phyloP scores from a whole-genome alignment of 345 rosid genomes.

The Excoecaria agallocha region DNA sequence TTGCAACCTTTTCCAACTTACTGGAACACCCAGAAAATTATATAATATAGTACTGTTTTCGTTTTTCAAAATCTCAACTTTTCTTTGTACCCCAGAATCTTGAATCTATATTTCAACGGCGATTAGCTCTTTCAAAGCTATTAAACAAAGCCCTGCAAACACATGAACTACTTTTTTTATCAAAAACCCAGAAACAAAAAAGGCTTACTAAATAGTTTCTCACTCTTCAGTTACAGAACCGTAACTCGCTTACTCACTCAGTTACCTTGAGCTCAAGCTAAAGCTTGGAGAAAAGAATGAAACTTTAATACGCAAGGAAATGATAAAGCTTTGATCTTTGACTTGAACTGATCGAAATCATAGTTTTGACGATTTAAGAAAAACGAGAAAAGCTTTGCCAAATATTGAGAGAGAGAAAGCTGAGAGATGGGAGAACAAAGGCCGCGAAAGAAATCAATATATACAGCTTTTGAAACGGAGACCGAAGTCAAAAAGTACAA shows the following conservation, averaged over 20 bases:
- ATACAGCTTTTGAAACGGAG: not conserved
- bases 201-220: not conserved
- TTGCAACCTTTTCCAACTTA: not conserved
- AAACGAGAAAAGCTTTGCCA: not conserved
- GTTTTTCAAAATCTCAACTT: not conserved
- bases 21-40: not conserved
- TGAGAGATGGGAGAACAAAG: not conserved
- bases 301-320: too few relatives aligned
- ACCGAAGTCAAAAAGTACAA: constrained; percentile 2
- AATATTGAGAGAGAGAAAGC: not conserved
- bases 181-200: not conserved
- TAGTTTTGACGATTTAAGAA: not conserved
- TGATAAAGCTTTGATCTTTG: not conserved
- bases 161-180: not conserved
- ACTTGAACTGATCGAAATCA: not conserved
- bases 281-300: not conserved
- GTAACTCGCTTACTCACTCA: not conserved
- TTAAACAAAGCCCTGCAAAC: not conserved
- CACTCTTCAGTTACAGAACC: too few relatives aligned
- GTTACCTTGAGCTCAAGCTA: not conserved
- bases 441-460: constrained; percentile 15
- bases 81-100: not conserved
- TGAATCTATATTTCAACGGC: not conserved
- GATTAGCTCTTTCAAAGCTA: not conserved
- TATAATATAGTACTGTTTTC: not conserved